These are phyloP conservation scores for Rhytidhysteron rufulum DNA, from an alignment of 2,329 filamentous ascomycete genomes.

Conservation along the genomic window DNA sequence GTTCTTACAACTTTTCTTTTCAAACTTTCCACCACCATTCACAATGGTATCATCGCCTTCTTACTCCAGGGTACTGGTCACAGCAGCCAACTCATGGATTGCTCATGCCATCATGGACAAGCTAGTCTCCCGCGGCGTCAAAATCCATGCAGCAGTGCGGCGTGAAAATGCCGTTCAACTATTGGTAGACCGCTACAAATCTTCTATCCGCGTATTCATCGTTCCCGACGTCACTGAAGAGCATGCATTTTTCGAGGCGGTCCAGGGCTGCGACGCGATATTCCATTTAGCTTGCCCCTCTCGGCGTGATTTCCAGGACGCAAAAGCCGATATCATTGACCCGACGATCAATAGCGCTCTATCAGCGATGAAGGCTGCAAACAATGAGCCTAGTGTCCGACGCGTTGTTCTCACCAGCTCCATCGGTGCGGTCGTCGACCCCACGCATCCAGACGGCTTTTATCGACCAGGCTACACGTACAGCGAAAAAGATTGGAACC, in stretches of 20 bases:
- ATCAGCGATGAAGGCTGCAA: conserved; percentile 35
- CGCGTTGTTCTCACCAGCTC: conserved; percentile 18
- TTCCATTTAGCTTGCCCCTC: conserved; percentile 47
- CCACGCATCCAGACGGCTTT: conserved; percentile 3
- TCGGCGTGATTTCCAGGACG: conserved; percentile 42
- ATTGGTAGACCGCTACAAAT: too few species aligned
- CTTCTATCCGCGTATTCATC: too few species aligned
- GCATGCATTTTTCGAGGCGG: conserved; percentile 34
- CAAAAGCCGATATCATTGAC: conserved; percentile 44
- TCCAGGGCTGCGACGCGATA: conserved; percentile 42
- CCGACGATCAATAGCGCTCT: conserved; percentile 47
- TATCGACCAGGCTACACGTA: conserved; percentile 12
- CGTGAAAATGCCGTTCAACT: too few species aligned
- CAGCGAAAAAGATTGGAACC: conserved; percentile 25
- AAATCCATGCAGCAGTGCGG: too few species aligned
- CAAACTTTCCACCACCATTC: too few species aligned
- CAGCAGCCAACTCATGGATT: too few species aligned
- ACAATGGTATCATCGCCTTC: too few species aligned
- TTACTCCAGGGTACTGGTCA: too few species aligned
- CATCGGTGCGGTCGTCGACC: conserved; percentile 12
- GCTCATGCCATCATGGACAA: too few species aligned
- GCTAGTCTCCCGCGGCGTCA: too few species aligned
- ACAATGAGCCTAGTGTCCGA: conserved; percentile 8
- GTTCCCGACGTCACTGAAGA: conserved; percentile 38
- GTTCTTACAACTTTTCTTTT: too few species aligned